These are phyloP conservation scores for Escovopsis sp. DNA, from an alignment of 2,329 filamentous ascomycete genomes.

Conservation along the genomic window DNA sequence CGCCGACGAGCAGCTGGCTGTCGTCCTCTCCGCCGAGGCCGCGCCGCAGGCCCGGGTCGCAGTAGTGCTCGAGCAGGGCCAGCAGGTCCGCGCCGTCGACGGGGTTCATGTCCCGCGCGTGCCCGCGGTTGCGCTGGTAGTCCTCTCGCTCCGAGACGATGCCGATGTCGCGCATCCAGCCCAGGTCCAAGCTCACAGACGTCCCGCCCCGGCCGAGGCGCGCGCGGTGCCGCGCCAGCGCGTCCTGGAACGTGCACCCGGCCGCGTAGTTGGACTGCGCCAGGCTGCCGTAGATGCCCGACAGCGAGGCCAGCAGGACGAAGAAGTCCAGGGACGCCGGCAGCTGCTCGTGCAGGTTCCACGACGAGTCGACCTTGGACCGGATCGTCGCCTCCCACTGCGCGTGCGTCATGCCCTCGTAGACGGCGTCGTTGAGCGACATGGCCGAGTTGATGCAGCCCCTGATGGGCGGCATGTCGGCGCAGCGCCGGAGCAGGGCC, in stretches of 20 bases:
- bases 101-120: background rate
- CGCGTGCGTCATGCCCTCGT: constrained; percentile 14
- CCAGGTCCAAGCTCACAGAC: constrained; percentile 8
- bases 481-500: constrained; percentile 4
- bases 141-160: constrained; percentile 10
- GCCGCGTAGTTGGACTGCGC: constrained; percentile 26
- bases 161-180: constrained; percentile 12
- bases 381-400: constrained; percentile 11
- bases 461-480: constrained; percentile 9
- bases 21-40: background rate
- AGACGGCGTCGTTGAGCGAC: constrained; percentile 17
- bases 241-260: constrained; percentile 17
- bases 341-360: constrained; percentile 14
- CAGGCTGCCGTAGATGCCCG: constrained; percentile 18
- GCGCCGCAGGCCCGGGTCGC: background rate
- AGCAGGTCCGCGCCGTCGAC: background rate
- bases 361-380: constrained; percentile 20
- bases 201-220: background rate
- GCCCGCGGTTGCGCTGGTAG: background rate
- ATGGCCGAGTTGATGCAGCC: constrained; percentile 17
- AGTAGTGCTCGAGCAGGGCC: background rate
- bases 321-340: constrained; percentile 21
- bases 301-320: constrained; percentile 20
- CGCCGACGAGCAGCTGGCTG: constrained; percentile 1
- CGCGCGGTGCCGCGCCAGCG: constrained; percentile 8